phyloP scores from a whole-genome alignment of 768 basidiomycete genomes.

The Serpula lacrymans region DNA sequence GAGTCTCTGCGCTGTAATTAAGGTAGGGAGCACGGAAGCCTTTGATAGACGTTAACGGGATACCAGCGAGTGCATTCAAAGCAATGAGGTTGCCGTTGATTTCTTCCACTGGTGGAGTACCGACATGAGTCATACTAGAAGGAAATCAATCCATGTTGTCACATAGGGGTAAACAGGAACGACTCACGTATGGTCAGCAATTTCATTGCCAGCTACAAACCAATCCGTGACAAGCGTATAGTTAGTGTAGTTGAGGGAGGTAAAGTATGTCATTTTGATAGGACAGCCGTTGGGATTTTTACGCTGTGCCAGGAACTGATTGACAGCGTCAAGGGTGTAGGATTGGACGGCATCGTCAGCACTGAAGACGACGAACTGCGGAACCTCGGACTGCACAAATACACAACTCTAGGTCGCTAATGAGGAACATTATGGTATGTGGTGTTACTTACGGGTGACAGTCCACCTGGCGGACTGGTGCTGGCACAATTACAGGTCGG shows the following conservation, averaged over 20 bases:
- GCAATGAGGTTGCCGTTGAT: slow-evolving; percentile 78
- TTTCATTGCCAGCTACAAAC: slow-evolving; percentile 82
- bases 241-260: slow-evolving; percentile 70
- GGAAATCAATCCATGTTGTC: background rate
- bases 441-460: slow-evolving; percentile 52
- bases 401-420: background rate
- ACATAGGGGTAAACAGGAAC: slow-evolving; percentile 3
- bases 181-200: slow-evolving; percentile 72
- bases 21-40: slow-evolving; percentile 82
- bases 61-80: slow-evolving; percentile 74
- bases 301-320: slow-evolving; percentile 71
- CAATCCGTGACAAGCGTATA: slow-evolving; percentile 76
- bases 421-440: background rate
- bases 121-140: slow-evolving; percentile 74
- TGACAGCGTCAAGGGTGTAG: slow-evolving; percentile 71
- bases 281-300: slow-evolving; percentile 74
- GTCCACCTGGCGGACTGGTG: slow-evolving; percentile 67
- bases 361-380: slow-evolving; percentile 70
- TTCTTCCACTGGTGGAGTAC: slow-evolving; percentile 56
- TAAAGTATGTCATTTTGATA: slow-evolving; percentile 77
- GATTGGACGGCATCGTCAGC: slow-evolving; percentile 77
- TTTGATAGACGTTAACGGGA: slow-evolving; percentile 57
- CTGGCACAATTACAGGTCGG: slow-evolving; percentile 75
- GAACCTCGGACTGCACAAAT: slow-evolving; percentile 52
- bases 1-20: slow-evolving; percentile 60